A percentile compares a stretch with the other conserved stretches of the same genome.
Evolutionary conservation across 805 yeast genomes (phyloP).

Genomic region (Metschnikowia kunwiensis): DNA sequence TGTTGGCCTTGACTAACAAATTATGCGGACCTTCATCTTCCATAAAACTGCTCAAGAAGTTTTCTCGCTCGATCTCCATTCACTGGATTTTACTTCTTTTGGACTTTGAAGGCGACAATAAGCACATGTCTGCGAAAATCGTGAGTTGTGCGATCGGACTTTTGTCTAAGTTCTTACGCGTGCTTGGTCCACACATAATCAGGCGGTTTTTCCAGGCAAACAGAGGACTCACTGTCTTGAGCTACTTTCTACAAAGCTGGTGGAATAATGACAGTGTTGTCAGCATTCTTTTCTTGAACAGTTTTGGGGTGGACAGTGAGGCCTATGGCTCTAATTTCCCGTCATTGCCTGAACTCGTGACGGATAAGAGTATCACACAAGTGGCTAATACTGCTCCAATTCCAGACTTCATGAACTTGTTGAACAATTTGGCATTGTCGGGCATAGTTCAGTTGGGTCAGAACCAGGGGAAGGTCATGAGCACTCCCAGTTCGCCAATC

Average conservation of each 20-base stretch:
- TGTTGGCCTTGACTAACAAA: conserved; percentile 34
- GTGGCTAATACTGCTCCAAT: conserved; percentile 18
- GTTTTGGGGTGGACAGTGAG: conserved; percentile 39
- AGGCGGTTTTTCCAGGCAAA: conserved; percentile 46
- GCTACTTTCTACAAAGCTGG: conserved; percentile 43
- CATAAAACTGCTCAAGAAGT: conserved; percentile 40
- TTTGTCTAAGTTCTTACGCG: conserved; percentile 46
- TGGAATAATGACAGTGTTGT: conserved; percentile 49
- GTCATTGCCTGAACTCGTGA: conserved; percentile 8
- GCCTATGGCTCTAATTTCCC: conserved; percentile 4
- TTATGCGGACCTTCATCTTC: conserved; percentile 40
- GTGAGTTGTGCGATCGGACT: conserved; percentile 42
- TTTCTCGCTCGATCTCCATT: conserved; percentile 53
- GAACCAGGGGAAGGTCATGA: conserved; percentile 29
- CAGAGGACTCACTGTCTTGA: conserved; percentile 50
- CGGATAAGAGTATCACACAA: conserved; percentile 3
- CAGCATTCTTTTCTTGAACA: conserved; percentile 41
- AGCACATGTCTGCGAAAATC: conserved; percentile 28
- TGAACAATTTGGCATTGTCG: conserved; percentile 32
- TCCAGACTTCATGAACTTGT: conserved; percentile 46
- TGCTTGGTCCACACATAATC: conserved; percentile 46
- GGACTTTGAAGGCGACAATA: conserved; percentile 24
- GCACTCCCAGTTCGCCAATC: conserved; percentile 35
- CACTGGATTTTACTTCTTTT: conserved; percentile 63
- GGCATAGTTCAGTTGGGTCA: conserved; percentile 29